Base-by-base conservation (phyloP, 495 filamentous ascomycete species). In the Penicillium egyptiacum region DNA sequence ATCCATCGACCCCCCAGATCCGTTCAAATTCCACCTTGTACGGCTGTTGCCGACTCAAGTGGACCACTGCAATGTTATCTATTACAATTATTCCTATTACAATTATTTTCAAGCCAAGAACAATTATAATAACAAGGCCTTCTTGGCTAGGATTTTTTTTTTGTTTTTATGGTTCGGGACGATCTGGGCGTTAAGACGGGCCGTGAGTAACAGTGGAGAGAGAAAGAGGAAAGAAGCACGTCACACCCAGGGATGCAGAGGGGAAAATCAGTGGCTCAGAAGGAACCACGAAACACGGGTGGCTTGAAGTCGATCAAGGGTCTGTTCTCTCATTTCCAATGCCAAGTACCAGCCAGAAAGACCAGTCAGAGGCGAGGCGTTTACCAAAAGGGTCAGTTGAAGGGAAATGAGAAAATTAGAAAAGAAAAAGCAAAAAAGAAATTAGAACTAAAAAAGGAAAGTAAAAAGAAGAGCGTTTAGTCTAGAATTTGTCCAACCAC, bases 261-360 rank as follows among this genome's bases (percentile, higher is more conserved):
- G 60, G 19, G 37, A 30, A 58, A 72, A 68, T 61, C 66, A 71
- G 57, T 76, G 73, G 73, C 40, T 54, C 48, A 73, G 70, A 76
- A 49, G 5, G 55, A 63, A 74, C 73, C 73, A 76, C 73, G 71
- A 69, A 71, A 65, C 63, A 65, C 67, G 62, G 60, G 70, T 68
- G 65, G 64, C 66, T 67, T 61, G 59, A 66, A 53, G 59, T 50
- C 59, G 59, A 69, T 67, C 64, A 59, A 69, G 66, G 66, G 64
- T 64, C 64, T 69, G 70, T 70, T 70, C 64, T 59, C 66, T 65
- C 17, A 16, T 20, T 31, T 20, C 14, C 16, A 19, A 11, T 66
- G 63, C 40, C 47, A 14, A 56, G 62, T 65, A 52, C 56, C 49
- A 57, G 11, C 26, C 8, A 37, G 42, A 41, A 2, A 20, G 43